Percentiles rank a stretch among this genome's conserved stretches.
Evolutionary conservation across 352 stramenopile genomes (phyloP).

Genomic region (Phytophthora rubi): DNA sequence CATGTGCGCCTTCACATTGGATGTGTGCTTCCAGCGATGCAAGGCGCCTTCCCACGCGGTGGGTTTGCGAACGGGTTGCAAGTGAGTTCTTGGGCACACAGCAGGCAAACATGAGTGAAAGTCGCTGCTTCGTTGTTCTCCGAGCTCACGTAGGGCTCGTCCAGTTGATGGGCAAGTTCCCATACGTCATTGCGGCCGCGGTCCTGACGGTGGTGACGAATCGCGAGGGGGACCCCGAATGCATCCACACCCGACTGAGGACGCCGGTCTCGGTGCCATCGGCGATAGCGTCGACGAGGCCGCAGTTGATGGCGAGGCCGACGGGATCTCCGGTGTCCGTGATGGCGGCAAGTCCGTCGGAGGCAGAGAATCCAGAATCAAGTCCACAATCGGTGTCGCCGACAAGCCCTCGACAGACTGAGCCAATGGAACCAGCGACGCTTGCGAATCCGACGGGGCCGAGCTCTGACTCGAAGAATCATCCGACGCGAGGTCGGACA

Average conservation of each 20-base stretch:
- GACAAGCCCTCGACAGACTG: no score
- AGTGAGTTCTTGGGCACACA: slow-evolving; percentile 1
- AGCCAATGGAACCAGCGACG: no score
- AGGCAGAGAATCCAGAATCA: no score
- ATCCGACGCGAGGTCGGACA: background rate
- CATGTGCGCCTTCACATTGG: background rate
- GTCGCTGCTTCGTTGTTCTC: background rate
- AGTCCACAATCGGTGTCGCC: no score
- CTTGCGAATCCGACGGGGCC: no score
- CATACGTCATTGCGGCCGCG: slow-evolving; percentile 1
- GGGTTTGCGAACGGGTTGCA: background rate
- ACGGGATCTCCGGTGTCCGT: no score
- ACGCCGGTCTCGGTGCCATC: background rate
- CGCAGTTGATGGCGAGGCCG: no score
- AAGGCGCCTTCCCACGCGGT: background rate
- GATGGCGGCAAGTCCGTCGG: no score
- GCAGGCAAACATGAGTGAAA: slow-evolving; percentile 8
- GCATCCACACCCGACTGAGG: background rate
- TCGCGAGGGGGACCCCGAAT: slow-evolving; percentile 1
- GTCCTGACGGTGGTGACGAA: background rate
- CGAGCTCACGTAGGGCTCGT: background rate
- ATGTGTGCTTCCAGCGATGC: background rate
- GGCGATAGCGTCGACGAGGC: background rate
- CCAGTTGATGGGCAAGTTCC: background rate
- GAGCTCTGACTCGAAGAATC: background rate